Evolutionary conservation across 306 rosid species (phyloP).

Genomic region (Trichosanthes truncata): DNA sequence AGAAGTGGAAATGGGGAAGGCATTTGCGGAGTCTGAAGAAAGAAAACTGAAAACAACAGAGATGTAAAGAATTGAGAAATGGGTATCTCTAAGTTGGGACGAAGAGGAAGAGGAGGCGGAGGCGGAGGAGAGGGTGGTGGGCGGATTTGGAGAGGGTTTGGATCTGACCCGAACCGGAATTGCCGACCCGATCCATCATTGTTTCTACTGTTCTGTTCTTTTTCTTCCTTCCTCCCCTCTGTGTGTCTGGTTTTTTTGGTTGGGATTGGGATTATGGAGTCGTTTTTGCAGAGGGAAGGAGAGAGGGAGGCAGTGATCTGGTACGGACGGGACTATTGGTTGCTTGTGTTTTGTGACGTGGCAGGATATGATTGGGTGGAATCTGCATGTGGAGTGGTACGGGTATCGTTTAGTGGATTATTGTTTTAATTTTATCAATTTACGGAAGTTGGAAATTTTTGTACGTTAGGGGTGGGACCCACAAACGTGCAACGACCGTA

Average conservation of each 20-base stretch:
- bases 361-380: background rate
- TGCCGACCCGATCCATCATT: background rate
- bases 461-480: background rate
- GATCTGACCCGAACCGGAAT: conserved; percentile 3
- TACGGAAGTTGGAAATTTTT: background rate
- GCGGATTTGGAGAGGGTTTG: conserved; percentile 20
- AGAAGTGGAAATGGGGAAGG: background rate
- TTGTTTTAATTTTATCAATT: background rate
- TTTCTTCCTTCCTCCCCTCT: background rate
- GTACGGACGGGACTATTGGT: background rate
- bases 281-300: background rate
- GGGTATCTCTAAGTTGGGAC: conserved; percentile 29
- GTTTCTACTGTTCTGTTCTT: background rate
- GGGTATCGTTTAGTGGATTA: background rate
- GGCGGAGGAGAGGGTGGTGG: conserved; percentile 36
- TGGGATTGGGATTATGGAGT: background rate
- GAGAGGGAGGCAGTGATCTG: background rate
- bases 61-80: background rate
- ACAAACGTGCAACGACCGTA: background rate
- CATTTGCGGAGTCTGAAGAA: conserved; percentile 20
- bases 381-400: background rate
- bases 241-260: background rate
- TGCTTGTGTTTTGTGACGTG: background rate
- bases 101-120: conserved; percentile 38
- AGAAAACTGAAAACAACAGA: background rate